Percentiles rank a stretch among this genome's conserved stretches.
Conservation (phyloP, 2,329 filamentous ascomycete species). For the Emergomyces pasteurianus region DNA sequence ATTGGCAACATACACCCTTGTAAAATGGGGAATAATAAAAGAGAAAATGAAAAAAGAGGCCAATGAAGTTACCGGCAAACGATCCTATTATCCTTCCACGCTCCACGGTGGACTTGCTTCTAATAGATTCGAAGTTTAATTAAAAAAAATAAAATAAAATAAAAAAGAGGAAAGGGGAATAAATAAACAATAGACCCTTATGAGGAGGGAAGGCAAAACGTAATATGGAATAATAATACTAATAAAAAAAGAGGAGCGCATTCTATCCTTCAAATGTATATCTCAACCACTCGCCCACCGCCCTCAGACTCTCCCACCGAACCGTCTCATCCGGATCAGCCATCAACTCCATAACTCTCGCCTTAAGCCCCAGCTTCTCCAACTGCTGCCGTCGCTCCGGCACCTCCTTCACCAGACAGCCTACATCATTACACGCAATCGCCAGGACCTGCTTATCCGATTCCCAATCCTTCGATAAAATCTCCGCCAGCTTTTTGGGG, state of each 20-base stretch:
- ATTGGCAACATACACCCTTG: not conserved
- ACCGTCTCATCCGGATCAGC: conserved; percentile 77
- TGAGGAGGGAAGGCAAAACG: not conserved
- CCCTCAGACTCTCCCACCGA: conserved; percentile 82
- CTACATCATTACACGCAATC: conserved; percentile 86
- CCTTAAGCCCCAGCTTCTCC: conserved; percentile 76
- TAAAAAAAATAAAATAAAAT: too few species aligned
- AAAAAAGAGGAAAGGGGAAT: not conserved
- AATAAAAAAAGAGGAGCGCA: not conserved
- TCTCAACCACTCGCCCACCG: conserved; percentile 65
- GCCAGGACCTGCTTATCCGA: conserved; percentile 78
- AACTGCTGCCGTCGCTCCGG: conserved; percentile 70
- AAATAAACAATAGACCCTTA: not conserved
- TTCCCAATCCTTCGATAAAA: conserved; percentile 70
- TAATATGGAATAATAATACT: not conserved
- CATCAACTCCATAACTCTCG: conserved; percentile 87
- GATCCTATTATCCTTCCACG: not conserved
- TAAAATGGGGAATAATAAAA: not conserved
- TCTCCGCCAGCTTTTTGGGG: conserved; percentile 70
- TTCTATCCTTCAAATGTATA: conserved; percentile 50
- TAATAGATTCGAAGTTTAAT: not conserved
- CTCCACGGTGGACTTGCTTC: not conserved
- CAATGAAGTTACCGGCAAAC: not conserved
- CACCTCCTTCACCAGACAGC: conserved; percentile 76
- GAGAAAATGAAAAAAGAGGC: not conserved